phyloP scores from a whole-genome alignment of 345 rosid species.

The Eucalyptus fibrosa region DNA sequence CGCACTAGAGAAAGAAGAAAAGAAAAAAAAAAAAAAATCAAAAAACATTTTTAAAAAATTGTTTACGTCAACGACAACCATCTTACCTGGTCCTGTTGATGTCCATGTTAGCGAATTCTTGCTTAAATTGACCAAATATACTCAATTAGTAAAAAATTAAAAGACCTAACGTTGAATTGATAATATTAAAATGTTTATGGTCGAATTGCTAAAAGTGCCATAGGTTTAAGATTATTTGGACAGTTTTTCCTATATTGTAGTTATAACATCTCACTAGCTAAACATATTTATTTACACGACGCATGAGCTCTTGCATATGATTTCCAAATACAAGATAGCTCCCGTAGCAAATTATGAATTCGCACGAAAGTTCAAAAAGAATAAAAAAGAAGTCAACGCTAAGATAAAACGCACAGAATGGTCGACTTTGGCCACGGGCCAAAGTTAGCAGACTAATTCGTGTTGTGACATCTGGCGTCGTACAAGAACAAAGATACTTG shows the following conservation, averaged over 20 bases:
- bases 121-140: rapidly evolving
- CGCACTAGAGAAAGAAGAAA: too few relatives aligned
- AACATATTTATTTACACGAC: too few relatives aligned
- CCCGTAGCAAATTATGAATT: background rate
- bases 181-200: rapidly evolving
- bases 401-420: background rate
- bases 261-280: background rate
- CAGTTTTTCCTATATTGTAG: too few relatives aligned
- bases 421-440: rapidly evolving
- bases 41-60: too few relatives aligned
- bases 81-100: rapidly evolving
- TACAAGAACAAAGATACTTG: background rate
- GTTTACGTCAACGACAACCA: rapidly evolving
- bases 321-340: background rate
- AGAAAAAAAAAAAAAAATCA: too few relatives aligned
- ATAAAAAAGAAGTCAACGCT: rapidly evolving
- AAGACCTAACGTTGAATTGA: rapidly evolving
- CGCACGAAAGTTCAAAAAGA: background rate
- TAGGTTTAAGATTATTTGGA: rapidly evolving
- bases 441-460: background rate
- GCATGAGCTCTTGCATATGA: background rate
- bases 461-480: rapidly evolving
- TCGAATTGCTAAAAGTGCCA: rapidly evolving
- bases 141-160: too few relatives aligned
- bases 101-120: too few relatives aligned